Evolutionary conservation across 108 stramenopile genomes (phyloP).

Genomic region (Epipyxis sp.): DNA sequence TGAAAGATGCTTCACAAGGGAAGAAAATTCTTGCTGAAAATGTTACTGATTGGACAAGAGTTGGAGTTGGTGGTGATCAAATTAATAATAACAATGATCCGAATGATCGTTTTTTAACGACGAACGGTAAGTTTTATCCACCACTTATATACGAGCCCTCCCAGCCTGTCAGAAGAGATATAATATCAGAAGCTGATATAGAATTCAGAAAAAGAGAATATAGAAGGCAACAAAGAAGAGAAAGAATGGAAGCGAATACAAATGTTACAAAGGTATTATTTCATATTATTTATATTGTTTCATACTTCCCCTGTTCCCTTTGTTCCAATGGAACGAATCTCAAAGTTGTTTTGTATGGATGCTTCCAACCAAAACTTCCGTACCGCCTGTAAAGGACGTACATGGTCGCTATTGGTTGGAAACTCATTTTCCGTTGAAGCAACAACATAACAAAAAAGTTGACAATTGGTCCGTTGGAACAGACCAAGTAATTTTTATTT

Average conservation of each 20-base stretch:
- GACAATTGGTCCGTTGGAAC: too few relatives aligned
- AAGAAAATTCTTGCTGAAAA: not conserved
- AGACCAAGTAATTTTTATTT: too few relatives aligned
- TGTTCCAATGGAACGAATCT: too few relatives aligned
- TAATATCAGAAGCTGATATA: not conserved
- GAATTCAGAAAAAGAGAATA: not conserved
- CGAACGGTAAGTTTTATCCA: not conserved
- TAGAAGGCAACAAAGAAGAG: not conserved
- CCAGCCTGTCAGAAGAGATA: not conserved
- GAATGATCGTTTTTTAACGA: not conserved
- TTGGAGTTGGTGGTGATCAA: not conserved
- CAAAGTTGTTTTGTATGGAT: too few relatives aligned
- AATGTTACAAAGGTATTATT: slow-evolving; percentile 16
- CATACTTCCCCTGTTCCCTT: too few relatives aligned
- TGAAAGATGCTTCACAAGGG: not conserved
- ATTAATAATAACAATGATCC: not conserved
- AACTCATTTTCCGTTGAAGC: too few relatives aligned
- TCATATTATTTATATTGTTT: too few relatives aligned
- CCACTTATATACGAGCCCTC: not conserved
- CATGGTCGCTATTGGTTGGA: too few relatives aligned
- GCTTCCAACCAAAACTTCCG: too few relatives aligned
- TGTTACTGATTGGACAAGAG: not conserved
- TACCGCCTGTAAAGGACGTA: too few relatives aligned
- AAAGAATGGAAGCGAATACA: not conserved
- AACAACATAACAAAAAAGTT: too few relatives aligned